These are phyloP conservation scores for Protostelium mycophagum DNA, from an alignment of 78 protist genomes.

Conservation along the genomic window DNA sequence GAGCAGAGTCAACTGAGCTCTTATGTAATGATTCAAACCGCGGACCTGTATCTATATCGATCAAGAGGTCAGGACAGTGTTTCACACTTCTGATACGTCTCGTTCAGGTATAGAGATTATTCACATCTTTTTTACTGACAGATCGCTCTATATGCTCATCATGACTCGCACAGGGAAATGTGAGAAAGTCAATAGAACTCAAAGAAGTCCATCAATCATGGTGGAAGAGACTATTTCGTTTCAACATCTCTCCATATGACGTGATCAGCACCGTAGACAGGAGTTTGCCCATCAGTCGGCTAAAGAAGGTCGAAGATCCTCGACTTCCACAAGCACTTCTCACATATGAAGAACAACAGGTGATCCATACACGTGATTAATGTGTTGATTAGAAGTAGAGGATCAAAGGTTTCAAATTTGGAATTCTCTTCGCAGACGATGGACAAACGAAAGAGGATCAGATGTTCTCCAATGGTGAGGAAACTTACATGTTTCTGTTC, in stretches of 20 bases:
- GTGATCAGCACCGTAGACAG: background rate
- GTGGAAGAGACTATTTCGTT: background rate
- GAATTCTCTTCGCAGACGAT: constrained; percentile 49
- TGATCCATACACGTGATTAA: background rate
- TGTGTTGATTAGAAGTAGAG: background rate
- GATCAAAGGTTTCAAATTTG: constrained; percentile 60
- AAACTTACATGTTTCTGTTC: constrained; percentile 32
- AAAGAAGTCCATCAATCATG: background rate
- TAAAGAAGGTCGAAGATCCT: constrained; percentile 29
- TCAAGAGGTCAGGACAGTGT: background rate
- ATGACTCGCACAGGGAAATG: background rate
- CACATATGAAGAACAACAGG: constrained; percentile 47
- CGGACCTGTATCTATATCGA: background rate
- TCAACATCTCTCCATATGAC: background rate
- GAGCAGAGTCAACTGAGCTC: background rate
- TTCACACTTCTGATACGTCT: background rate
- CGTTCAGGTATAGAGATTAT: background rate
- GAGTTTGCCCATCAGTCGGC: background rate
- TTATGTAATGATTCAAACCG: background rate
- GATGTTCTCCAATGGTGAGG: constrained; percentile 39
- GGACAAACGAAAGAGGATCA: constrained; percentile 64
- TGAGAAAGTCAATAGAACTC: background rate
- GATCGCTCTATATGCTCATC: background rate
- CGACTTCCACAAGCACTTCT: constrained; percentile 45
- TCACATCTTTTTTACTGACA: background rate